Conservation (phyloP, 805 yeast species). For the Pichia ethanolica region DNA sequence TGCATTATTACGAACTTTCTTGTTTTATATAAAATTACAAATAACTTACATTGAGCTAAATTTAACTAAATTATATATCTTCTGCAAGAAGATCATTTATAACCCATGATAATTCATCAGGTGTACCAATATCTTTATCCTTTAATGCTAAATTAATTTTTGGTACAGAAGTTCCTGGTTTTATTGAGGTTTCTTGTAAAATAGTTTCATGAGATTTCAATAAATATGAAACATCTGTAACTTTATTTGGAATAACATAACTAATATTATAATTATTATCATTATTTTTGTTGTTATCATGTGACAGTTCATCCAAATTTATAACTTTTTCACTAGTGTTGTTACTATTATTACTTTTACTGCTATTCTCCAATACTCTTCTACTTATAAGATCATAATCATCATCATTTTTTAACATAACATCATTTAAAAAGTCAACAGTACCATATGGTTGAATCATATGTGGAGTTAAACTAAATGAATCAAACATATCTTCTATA, state of each 20-base stretch:
- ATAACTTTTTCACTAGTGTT: conserved; percentile 1
- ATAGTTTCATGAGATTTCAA: conserved; percentile 15
- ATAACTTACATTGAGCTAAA: too few relatives aligned
- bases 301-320: not conserved
- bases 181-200: not conserved
- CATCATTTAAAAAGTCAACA: conserved; percentile 39
- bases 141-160: conserved; percentile 17
- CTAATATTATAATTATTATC: not conserved
- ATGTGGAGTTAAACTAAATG: conserved; percentile 59
- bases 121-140: conserved; percentile 31
- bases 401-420: conserved; percentile 53
- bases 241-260: conserved; percentile 11
- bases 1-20: too few relatives aligned
- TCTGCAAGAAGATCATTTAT: conserved; percentile 50
- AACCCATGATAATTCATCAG: conserved; percentile 66
- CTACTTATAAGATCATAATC: conserved; percentile 21
- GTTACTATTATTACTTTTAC: not conserved
- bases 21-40: not conserved
- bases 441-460: conserved; percentile 64
- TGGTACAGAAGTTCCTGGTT: conserved; percentile 5
- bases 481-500: conserved; percentile 59
- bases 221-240: conserved; percentile 24
- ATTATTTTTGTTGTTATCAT: not conserved
- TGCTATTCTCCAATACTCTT: not conserved
- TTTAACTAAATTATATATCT: conserved; percentile 3